Conservation (phyloP, 768 basidiomycete genomes). For the Suillus americanus region DNA sequence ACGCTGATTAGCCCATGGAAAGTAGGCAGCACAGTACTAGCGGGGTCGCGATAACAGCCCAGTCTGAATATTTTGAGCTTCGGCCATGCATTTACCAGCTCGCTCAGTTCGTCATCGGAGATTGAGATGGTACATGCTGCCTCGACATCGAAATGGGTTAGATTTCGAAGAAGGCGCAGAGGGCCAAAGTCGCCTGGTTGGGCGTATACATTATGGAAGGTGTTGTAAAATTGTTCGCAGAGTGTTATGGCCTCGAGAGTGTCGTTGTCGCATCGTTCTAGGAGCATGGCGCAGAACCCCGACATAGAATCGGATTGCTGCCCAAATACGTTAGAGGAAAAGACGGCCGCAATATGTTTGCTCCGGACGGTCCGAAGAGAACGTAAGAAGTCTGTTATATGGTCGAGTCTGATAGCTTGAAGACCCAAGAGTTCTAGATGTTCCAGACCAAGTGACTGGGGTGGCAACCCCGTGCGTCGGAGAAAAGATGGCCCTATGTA, state of each 20-base stretch:
- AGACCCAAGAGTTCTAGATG: neutral
- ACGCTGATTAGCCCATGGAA: slow-evolving; percentile 16
- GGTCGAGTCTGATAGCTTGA: neutral
- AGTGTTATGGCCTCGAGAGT: neutral
- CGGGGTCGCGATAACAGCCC: slow-evolving; percentile 18
- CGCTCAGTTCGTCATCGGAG: slow-evolving; percentile 15
- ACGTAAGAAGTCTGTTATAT: neutral
- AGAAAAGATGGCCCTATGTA: neutral
- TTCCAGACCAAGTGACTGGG: neutral
- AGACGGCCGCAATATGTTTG: neutral
- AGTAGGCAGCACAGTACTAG: slow-evolving; percentile 19
- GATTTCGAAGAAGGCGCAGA: neutral
- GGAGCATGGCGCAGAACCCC: neutral
- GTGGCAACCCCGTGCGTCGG: neutral
- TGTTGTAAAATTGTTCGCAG: neutral
- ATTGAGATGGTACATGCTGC: slow-evolving; percentile 15
- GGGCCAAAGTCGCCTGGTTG: neutral
- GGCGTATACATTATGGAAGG: neutral
- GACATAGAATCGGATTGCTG: too few relatives aligned
- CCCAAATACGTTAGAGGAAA: neutral
- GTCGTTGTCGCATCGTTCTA: neutral
- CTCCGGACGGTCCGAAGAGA: neutral
- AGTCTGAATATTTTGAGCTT: slow-evolving; percentile 19
- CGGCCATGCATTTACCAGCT: slow-evolving; percentile 22
- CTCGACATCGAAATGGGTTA: slow-evolving; percentile 10